Percentiles rank a stretch among this genome's conserved stretches.
phyloP scores from a whole-genome alignment of 768 basidiomycete genomes.

The Psilocybe sp. region DNA sequence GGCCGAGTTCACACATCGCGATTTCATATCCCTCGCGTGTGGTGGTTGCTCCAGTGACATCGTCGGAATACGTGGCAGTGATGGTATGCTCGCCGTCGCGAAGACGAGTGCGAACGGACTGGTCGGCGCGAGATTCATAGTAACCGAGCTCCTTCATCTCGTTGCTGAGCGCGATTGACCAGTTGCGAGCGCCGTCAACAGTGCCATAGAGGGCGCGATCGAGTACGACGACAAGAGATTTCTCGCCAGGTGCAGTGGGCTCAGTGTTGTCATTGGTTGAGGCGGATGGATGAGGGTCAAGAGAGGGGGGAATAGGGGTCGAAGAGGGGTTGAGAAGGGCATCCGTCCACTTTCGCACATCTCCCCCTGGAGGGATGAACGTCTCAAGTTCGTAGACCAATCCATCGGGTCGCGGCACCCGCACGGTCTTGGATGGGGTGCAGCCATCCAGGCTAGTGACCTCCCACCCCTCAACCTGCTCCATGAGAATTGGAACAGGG shows the following conservation, averaged over 20 bases:
- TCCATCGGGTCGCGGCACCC: too few relatives aligned
- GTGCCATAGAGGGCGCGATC: neutral
- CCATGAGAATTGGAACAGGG: too few relatives aligned
- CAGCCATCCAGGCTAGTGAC: neutral
- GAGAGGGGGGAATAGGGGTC: neutral
- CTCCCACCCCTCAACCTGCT: slow-evolving; percentile 1
- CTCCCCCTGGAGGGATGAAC: neutral
- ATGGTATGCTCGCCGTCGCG: neutral
- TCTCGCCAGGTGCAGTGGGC: too few relatives aligned
- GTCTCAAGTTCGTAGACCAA: neutral
- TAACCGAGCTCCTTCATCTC: neutral
- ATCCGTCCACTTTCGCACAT: neutral
- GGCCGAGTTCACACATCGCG: too few relatives aligned
- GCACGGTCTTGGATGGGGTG: neutral
- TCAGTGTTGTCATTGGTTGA: too few relatives aligned
- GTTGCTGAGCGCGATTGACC: too few relatives aligned
- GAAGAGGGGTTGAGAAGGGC: neutral
- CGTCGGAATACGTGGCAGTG: neutral
- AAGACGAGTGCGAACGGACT: neutral
- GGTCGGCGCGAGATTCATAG: neutral
- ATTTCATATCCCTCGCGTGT: neutral
- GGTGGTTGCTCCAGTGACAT: neutral
- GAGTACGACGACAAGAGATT: too few relatives aligned
- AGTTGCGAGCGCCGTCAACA: neutral
- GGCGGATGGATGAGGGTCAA: too few relatives aligned